phyloP scores from a whole-genome alignment of 179 eudicot genomes.

The Patellifolia procumbens region DNA sequence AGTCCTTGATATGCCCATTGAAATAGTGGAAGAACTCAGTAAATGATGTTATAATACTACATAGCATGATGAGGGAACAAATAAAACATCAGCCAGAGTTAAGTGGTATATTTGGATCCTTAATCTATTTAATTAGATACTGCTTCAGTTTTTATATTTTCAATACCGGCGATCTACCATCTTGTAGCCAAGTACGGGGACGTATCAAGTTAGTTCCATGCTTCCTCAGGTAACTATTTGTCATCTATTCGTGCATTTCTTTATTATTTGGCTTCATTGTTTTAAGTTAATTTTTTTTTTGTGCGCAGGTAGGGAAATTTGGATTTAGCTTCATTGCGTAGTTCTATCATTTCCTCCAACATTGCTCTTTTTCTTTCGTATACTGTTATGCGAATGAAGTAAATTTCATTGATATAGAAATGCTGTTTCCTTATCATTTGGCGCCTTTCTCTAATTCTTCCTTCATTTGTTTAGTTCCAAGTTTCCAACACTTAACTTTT shows the following conservation, averaged over 20 bases:
- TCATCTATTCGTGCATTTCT: conserved; percentile 2
- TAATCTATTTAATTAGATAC: conserved; percentile 47
- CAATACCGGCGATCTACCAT: conserved; percentile 29
- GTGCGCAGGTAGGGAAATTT: no score
- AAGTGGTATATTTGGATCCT: conserved; percentile 22
- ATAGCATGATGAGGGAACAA: not conserved
- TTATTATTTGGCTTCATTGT: not conserved
- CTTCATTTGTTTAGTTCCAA: no score
- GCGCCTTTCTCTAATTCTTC: no score
- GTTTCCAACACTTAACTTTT: no score
- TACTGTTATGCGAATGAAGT: no score
- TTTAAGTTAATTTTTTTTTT: no score
- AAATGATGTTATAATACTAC: not conserved
- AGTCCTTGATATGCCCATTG: not conserved
- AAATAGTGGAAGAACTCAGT: not conserved
- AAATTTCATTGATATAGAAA: no score
- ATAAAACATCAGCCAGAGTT: not conserved
- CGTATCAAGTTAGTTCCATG: not conserved
- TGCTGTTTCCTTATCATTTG: no score
- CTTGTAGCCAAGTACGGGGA: conserved; percentile 12
- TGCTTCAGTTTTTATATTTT: conserved; percentile 60
- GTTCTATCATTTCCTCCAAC: no score
- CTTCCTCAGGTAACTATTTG: conserved; percentile 22
- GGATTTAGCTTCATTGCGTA: no score
- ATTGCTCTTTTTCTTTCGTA: no score